A percentile compares a stretch with the other conserved stretches of the same genome.
Evolutionary conservation across 768 basidiomycete genomes (phyloP).

Genomic region (Rhizopogon roseolus): DNA sequence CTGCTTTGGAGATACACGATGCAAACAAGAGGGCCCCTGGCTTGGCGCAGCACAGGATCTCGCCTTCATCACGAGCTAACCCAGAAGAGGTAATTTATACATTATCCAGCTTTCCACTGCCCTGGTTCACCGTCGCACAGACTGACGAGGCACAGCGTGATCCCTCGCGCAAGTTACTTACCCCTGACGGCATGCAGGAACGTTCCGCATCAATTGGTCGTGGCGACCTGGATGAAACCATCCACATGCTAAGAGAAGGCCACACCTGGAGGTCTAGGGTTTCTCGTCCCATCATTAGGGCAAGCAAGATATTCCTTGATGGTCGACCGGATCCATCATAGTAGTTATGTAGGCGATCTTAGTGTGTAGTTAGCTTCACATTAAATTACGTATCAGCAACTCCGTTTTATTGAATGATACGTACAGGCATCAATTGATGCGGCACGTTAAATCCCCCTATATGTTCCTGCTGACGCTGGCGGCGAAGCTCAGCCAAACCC

Average conservation of each 20-base stretch:
- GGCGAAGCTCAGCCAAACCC: too few species aligned
- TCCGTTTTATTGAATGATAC: background rate
- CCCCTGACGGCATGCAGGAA: slow-evolving; percentile 34
- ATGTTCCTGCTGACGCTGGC: background rate
- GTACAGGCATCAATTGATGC: too few species aligned
- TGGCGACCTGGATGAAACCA: slow-evolving; percentile 81
- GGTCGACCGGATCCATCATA: slow-evolving; percentile 14
- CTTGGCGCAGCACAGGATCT: background rate
- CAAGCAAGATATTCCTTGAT: slow-evolving; percentile 23
- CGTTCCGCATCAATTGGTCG: slow-evolving; percentile 57
- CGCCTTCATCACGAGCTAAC: background rate
- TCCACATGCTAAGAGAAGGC: slow-evolving; percentile 74
- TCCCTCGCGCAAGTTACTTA: slow-evolving; percentile 23
- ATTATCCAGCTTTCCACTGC: background rate
- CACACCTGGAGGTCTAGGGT: slow-evolving; percentile 18
- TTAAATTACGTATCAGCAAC: background rate
- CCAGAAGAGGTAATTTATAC: slow-evolving; percentile 6
- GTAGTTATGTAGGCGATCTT: background rate
- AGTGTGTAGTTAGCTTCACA: too few species aligned
- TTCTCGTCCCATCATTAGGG: slow-evolving; percentile 10
- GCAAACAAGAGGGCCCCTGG: slow-evolving; percentile 8
- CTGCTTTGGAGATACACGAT: slow-evolving; percentile 61
- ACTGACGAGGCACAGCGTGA: slow-evolving; percentile 34
- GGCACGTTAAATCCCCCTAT: background rate
- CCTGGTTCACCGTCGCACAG: slow-evolving; percentile 23